Percentiles rank a stretch among this genome's conserved stretches.
These are phyloP conservation scores for Cyanidioschyzon merolae DNA, from an alignment of 23 red algal species.

Conservation along the genomic window DNA sequence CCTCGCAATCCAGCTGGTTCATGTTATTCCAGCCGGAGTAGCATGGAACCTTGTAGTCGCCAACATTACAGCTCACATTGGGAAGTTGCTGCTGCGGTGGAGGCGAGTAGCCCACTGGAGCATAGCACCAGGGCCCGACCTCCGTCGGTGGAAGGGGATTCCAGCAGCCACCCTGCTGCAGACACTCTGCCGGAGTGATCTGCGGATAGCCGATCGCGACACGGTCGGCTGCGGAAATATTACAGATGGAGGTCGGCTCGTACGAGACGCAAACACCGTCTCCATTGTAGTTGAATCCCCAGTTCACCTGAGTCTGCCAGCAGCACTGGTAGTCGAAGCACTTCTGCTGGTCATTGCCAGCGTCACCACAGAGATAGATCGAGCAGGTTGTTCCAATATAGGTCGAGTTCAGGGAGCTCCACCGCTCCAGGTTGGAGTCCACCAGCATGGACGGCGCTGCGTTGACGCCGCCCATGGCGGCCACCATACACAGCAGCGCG, in stretches of 20 bases:
- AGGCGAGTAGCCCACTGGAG: conserved; percentile 7
- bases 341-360: neutral
- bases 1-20: conserved; percentile 1
- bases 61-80: neutral
- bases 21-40: conserved; percentile 18
- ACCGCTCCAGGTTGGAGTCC: neutral
- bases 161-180: conserved; percentile 12
- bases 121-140: conserved; percentile 19
- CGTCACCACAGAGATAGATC: conserved; percentile 18
- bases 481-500: neutral
- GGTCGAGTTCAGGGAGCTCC: conserved; percentile 4
- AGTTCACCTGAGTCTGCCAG: neutral
- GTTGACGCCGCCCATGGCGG: neutral
- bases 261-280: conserved; percentile 9
- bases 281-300: neutral
- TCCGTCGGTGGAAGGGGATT: conserved; percentile 8
- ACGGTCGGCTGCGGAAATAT: conserved; percentile 12
- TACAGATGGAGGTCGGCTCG: conserved; percentile 12
- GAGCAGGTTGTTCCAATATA: conserved; percentile 8
- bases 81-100: conserved; percentile 15
- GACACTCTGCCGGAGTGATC: conserved; percentile 12
- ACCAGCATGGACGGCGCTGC: neutral
- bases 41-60: conserved; percentile 14
- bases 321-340: conserved; percentile 14
- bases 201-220: neutral